Evolutionary conservation across 306 rosid genomes (phyloP), one percentile per base, ranked within the genome.

Genomic region (Malus sylvestris): DNA sequence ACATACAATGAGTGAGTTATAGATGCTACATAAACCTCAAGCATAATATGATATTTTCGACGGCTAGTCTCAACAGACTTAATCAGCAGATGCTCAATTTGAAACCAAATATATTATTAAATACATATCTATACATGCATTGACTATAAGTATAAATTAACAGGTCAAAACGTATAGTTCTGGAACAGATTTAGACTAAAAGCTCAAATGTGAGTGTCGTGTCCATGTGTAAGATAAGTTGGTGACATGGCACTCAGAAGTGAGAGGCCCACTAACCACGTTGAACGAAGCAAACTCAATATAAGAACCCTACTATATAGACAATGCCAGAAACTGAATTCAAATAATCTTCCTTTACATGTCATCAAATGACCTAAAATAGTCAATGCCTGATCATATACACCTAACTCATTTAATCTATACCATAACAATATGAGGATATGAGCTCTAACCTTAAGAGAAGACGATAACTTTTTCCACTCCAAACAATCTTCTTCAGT

Each of bases 391-490:
- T 61, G 51, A 32, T 68, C 61, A 60, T 25, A 57, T 6, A 62
- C 11, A 32, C 60, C 53, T 74, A 49, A 25, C 52, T n/a, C 14
- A 38, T 75, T 42, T 72, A 19, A 61, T 51, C 40, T 33, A 64
- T 13, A 80, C 42, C 75, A 78, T 29, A 64, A 57, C 59, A 18
- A 65, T 29, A 77, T 19, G 46, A 68, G 30, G 12, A 35, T 29
- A 77, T 22, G 38, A 68, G 30, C 59, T 59, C 19, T 51, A 62
- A 92, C 98, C 91, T 92, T 95, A 22, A 95, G 97, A 14, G 85
- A 80, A 71, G 86, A 65, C 25, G 97, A 83, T 76, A 95, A 81
- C 64, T 88, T 85, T 79, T 89, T 85, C 97, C 98, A 92, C 76
- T 95, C 97, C 57, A 57, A 78, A 77, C 78, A 42, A 51, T 95